Evolutionary conservation across 768 basidiomycete genomes (phyloP).

Genomic region (Pisolithus sp.): DNA sequence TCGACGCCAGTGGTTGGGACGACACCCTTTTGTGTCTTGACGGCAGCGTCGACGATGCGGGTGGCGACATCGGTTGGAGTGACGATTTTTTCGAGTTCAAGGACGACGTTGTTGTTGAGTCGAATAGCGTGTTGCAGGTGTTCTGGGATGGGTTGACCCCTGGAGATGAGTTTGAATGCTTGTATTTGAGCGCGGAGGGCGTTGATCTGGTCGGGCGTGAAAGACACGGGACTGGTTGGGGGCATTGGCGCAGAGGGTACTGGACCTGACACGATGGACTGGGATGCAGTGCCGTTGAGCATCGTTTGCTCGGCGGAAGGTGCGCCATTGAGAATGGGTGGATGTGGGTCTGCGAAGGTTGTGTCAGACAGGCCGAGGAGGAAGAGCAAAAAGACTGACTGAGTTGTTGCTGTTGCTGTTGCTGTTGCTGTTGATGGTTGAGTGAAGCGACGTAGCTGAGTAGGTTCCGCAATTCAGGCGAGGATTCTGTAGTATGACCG

Average conservation of each 20-base stretch:
- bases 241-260: conserved; percentile 43
- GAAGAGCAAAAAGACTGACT: conserved; percentile 21
- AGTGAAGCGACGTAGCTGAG: conserved; percentile 32
- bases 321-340: conserved; percentile 20
- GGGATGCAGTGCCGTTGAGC: conserved; percentile 23
- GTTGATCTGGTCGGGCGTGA: conserved; percentile 68
- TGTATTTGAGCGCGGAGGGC: conserved; percentile 78
- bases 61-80: conserved; percentile 54
- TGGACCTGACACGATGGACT: conserved; percentile 44
- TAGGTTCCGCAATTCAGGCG: conserved; percentile 37
- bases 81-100: conserved; percentile 60
- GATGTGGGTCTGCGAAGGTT: conserved; percentile 24
- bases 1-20: conserved; percentile 19
- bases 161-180: conserved; percentile 68
- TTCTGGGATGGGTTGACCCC: conserved; percentile 63
- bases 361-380: conserved; percentile 4
- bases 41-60: conserved; percentile 66
- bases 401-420: conserved; percentile 16
- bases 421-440: conserved; percentile 22
- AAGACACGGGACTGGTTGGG: conserved; percentile 72
- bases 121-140: conserved; percentile 64
- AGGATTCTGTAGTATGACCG: conserved; percentile 41
- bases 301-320: conserved; percentile 12
- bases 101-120: conserved; percentile 52
- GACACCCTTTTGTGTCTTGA: conserved; percentile 60